Percentiles rank a stretch among this genome's conserved stretches.
These are phyloP conservation scores for Rhexocercosporidium sp. DNA, from an alignment of 2,329 filamentous ascomycete genomes.

Conservation along the genomic window DNA sequence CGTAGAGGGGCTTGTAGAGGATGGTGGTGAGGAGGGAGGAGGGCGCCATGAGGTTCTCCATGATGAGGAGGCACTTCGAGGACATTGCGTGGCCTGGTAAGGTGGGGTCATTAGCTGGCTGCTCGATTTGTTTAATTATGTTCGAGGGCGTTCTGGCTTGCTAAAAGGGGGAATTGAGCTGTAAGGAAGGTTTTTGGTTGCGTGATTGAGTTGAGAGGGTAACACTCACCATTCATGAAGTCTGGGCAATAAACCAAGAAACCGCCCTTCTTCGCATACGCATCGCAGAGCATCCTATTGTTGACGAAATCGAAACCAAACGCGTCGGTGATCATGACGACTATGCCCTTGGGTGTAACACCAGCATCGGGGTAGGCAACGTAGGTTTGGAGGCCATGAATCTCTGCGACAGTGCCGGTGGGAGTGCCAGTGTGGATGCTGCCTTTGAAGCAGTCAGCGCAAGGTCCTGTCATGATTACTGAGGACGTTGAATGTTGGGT, in stretches of 20 bases:
- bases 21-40: slow-evolving; percentile 32
- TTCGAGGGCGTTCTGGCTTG: not conserved
- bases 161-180: not conserved
- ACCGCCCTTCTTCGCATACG: slow-evolving; percentile 51
- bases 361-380: slow-evolving; percentile 45
- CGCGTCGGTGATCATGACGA: slow-evolving; percentile 56
- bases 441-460: slow-evolving; percentile 45
- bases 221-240: slow-evolving; percentile 52
- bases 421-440: slow-evolving; percentile 46
- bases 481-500: not conserved
- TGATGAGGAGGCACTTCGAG: slow-evolving; percentile 18
- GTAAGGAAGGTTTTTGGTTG: no score
- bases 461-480: slow-evolving; percentile 22
- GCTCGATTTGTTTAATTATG: not conserved
- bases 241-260: slow-evolving; percentile 56
- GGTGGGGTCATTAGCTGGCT: not conserved
- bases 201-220: not conserved
- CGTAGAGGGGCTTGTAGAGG: slow-evolving; percentile 44
- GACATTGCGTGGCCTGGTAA: slow-evolving; percentile 29
- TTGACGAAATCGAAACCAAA: slow-evolving; percentile 58
- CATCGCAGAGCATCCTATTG: slow-evolving; percentile 53
- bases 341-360: slow-evolving; percentile 46
- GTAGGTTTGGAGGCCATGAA: slow-evolving; percentile 53
- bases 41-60: slow-evolving; percentile 32
- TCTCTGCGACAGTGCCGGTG: slow-evolving; percentile 45